Conservation (phyloP, 2,329 filamentous ascomycete genomes). For the Davidsoniella eucalypti region DNA sequence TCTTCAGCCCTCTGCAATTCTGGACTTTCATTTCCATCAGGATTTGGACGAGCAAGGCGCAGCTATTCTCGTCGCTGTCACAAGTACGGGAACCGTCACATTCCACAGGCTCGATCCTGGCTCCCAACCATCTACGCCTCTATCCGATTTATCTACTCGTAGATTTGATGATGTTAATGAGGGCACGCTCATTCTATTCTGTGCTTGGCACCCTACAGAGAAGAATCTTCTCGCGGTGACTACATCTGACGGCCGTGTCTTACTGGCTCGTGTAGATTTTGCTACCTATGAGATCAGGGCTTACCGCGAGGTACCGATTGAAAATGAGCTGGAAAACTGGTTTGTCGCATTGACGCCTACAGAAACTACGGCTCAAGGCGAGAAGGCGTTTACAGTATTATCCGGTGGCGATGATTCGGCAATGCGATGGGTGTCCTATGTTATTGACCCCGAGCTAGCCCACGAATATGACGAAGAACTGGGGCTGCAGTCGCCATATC, state of each 20-base stretch:
- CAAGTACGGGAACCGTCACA: slow-evolving; percentile 55
- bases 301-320: slow-evolving; percentile 24
- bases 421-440: slow-evolving; percentile 31
- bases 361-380: slow-evolving; percentile 8
- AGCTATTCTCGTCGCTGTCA: slow-evolving; percentile 54
- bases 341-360: slow-evolving; percentile 42
- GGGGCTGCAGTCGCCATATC: slow-evolving; percentile 15
- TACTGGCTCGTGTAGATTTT: slow-evolving; percentile 32
- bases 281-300: slow-evolving; percentile 23
- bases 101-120: slow-evolving; percentile 40
- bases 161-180: slow-evolving; percentile 34
- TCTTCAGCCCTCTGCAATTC: slow-evolving; percentile 52
- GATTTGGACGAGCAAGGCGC: slow-evolving; percentile 20
- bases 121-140: slow-evolving; percentile 18
- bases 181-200: slow-evolving; percentile 50
- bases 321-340: slow-evolving; percentile 56
- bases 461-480: slow-evolving; percentile 13
- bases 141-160: slow-evolving; percentile 28
- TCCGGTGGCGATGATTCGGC: slow-evolving; percentile 63
- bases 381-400: slow-evolving; percentile 29
- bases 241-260: slow-evolving; percentile 50
- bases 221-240: slow-evolving; percentile 48
- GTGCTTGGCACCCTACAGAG: slow-evolving; percentile 51
- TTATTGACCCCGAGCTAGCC: background rate
- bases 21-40: slow-evolving; percentile 72